These are phyloP conservation scores for Cadophora luteo-olivacea DNA, from an alignment of 2,329 filamentous ascomycete species.

Conservation along the genomic window DNA sequence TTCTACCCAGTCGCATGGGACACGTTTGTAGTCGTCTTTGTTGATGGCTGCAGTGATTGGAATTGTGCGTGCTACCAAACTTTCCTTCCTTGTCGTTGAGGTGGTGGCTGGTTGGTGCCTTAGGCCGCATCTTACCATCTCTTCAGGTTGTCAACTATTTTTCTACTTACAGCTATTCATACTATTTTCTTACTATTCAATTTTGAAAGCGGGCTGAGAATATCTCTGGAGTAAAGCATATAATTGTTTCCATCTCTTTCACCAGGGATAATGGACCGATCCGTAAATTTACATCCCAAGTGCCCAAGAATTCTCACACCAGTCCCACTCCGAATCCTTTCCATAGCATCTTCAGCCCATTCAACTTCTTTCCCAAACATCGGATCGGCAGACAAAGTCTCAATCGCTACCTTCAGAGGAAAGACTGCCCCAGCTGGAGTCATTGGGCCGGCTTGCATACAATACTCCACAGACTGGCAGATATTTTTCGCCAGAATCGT, in stretches of 20 bases:
- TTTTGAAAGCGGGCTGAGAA: too few relatives aligned
- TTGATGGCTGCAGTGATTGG: too few relatives aligned
- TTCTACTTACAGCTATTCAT: too few relatives aligned
- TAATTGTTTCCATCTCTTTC: not conserved
- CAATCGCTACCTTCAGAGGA: slow-evolving; percentile 40
- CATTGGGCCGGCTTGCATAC: slow-evolving; percentile 36
- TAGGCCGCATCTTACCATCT: too few relatives aligned
- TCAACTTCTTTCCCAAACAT: slow-evolving; percentile 29
- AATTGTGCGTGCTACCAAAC: too few relatives aligned
- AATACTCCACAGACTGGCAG: slow-evolving; percentile 47
- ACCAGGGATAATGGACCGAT: slow-evolving; percentile 11
- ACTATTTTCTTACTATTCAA: too few relatives aligned
- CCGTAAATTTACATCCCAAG: slow-evolving; percentile 7
- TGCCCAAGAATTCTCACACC: slow-evolving; percentile 25
- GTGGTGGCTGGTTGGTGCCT: too few relatives aligned
- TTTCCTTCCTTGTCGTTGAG: too few relatives aligned
- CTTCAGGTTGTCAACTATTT: too few relatives aligned
- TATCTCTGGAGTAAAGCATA: too few relatives aligned
- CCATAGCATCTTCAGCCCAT: slow-evolving; percentile 32
- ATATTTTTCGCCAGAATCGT: slow-evolving; percentile 43
- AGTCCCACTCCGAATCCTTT: slow-evolving; percentile 22
- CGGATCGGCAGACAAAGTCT: slow-evolving; percentile 30
- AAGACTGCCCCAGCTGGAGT: slow-evolving; percentile 31
- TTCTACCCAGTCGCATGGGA: too few relatives aligned
- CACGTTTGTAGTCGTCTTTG: too few relatives aligned